Conservation (phyloP, 129 eudicot species). For the Flaveria linearis region DNA sequence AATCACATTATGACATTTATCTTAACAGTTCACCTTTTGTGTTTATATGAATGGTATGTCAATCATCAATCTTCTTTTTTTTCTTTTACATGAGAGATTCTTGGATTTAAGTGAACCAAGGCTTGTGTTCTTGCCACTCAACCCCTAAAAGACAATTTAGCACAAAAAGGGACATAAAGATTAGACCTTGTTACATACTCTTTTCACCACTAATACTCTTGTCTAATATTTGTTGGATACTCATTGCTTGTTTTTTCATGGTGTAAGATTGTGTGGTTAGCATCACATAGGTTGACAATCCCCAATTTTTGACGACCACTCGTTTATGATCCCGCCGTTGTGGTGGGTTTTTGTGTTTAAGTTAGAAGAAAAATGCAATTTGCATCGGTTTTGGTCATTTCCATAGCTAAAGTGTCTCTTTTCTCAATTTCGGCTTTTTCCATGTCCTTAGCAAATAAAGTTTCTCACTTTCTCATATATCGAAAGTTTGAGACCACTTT, state of each 20-base stretch:
- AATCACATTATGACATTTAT: neutral
- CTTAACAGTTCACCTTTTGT: slow-evolving; percentile 24
- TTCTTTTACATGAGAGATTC: slow-evolving; percentile 9
- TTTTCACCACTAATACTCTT: slow-evolving; percentile 30
- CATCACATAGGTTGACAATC: slow-evolving; percentile 20
- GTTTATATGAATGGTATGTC: slow-evolving; percentile 29
- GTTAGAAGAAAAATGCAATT: slow-evolving; percentile 18
- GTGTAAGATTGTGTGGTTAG: slow-evolving; percentile 41
- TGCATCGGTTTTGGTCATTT: slow-evolving; percentile 13
- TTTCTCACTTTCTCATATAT: too few relatives aligned
- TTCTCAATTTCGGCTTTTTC: slow-evolving; percentile 28
- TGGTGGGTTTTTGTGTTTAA: slow-evolving; percentile 41
- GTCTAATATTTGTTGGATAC: slow-evolving; percentile 56
- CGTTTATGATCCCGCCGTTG: slow-evolving; percentile 10
- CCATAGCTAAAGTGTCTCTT: slow-evolving; percentile 28
- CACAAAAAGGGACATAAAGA: slow-evolving; percentile 9
- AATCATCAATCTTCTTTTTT: slow-evolving; percentile 18
- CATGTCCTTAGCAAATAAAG: slow-evolving; percentile 32
- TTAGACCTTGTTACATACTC: slow-evolving; percentile 18
- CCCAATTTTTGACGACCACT: slow-evolving; percentile 14
- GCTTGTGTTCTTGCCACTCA: neutral
- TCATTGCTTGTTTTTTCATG: slow-evolving; percentile 77
- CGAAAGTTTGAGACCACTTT: too few relatives aligned
- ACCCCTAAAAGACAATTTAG: slow-evolving; percentile 8
- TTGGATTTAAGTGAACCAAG: slow-evolving; percentile 3